Conservation (phyloP, 2,329 filamentous ascomycete species). For the Fonsecaea pugnacius region DNA sequence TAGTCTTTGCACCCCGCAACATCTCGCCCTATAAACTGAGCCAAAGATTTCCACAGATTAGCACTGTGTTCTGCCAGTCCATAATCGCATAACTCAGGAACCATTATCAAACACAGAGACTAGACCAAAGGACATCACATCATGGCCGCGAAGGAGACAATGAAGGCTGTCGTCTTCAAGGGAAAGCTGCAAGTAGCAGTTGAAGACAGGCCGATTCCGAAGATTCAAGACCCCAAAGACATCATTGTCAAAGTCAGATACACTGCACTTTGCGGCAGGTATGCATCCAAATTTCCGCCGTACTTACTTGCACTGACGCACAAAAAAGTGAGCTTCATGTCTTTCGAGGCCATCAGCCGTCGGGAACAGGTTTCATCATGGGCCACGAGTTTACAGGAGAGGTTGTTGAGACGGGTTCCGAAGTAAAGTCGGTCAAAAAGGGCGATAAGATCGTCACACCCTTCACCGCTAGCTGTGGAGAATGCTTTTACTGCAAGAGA, state of each 20-base stretch:
- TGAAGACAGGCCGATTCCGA: conserved; percentile 78
- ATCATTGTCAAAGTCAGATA: conserved; percentile 82
- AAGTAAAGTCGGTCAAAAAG: conserved; percentile 69
- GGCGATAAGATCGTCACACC: conserved; percentile 82
- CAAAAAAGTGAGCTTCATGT: conserved; percentile 75
- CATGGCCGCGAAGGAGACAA: conserved; percentile 57
- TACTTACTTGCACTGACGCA: conserved; percentile 1
- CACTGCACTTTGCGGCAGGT: conserved; percentile 88
- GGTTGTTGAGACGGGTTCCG: conserved; percentile 69
- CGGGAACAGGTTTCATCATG: conserved; percentile 66
- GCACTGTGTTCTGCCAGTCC: neutral
- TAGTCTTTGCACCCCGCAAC: neutral
- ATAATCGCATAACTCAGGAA: neutral
- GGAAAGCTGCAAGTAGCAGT: conserved; percentile 74
- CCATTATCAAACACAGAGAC: neutral
- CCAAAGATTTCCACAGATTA: neutral
- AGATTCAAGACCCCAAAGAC: conserved; percentile 71
- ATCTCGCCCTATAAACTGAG: neutral
- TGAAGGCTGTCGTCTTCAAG: conserved; percentile 90
- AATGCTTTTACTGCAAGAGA: conserved; percentile 83
- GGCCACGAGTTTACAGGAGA: conserved; percentile 85
- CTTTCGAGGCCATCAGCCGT: conserved; percentile 79
- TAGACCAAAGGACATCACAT: conserved; percentile 4
- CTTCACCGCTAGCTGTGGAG: conserved; percentile 77
- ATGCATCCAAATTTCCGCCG: conserved; percentile 40